phyloP scores from a whole-genome alignment of 805 yeast genomes.

The Lipomyces sp. region DNA sequence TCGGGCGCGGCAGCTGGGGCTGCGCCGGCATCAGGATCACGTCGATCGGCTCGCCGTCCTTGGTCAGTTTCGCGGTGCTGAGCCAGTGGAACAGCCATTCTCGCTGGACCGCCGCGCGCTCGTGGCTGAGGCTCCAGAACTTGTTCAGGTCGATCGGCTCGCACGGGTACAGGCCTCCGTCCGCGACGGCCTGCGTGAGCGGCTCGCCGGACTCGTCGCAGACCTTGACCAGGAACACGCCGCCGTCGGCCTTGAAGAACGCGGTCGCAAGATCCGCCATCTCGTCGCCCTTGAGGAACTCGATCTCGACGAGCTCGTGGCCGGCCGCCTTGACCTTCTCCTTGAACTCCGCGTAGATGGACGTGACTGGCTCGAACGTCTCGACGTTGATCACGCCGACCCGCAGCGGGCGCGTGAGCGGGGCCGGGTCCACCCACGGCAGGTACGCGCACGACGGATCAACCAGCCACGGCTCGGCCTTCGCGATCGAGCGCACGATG shows the following conservation, averaged over 20 bases:
- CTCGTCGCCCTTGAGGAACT: constrained; percentile 41
- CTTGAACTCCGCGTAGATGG: constrained; percentile 50
- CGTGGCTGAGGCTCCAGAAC: constrained; percentile 21
- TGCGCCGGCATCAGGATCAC: constrained; percentile 47
- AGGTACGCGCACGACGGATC: constrained; percentile 52
- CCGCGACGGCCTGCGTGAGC: constrained; percentile 31
- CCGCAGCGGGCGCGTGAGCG: constrained; percentile 32
- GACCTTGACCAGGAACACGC: constrained; percentile 39
- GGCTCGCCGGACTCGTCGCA: constrained; percentile 45
- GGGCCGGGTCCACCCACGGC: constrained; percentile 43
- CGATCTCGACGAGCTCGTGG: constrained; percentile 48
- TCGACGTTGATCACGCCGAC: constrained; percentile 31
- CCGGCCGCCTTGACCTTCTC: constrained; percentile 56
- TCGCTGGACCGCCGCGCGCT: constrained; percentile 29
- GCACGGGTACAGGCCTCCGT: constrained; percentile 32
- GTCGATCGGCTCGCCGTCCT: constrained; percentile 44
- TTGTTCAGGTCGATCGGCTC: constrained; percentile 23
- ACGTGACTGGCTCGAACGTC: constrained; percentile 43
- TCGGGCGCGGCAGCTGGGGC: constrained; percentile 34
- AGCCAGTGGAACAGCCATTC: constrained; percentile 43
- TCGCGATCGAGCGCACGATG: constrained; percentile 42
- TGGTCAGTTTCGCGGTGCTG: constrained; percentile 37
- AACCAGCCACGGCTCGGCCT: constrained; percentile 44
- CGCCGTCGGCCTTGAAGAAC: constrained; percentile 48
- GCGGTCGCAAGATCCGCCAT: constrained; percentile 37